A percentile compares a stretch with the other conserved stretches of the same genome.
phyloP scores from a whole-genome alignment of 2,329 filamentous ascomycete genomes.

The Neoarthrinium moseri region DNA sequence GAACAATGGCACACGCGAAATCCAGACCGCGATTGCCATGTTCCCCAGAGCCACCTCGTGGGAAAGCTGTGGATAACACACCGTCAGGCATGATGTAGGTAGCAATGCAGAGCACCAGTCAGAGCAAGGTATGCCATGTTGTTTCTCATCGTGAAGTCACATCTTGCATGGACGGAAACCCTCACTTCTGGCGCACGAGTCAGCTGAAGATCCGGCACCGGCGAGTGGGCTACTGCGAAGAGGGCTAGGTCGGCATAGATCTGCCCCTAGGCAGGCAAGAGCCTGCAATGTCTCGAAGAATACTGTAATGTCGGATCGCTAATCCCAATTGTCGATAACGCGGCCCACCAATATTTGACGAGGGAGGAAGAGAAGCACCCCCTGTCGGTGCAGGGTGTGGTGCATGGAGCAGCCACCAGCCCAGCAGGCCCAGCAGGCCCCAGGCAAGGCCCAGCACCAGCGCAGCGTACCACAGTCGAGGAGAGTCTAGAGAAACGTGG shows the following conservation, averaged over 20 bases:
- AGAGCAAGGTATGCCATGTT: not conserved
- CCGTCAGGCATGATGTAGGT: not conserved
- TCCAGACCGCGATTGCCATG: too few relatives aligned
- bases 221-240: conserved; percentile 7
- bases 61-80: not conserved
- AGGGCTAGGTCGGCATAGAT: conserved; percentile 14
- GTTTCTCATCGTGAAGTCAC: too few relatives aligned
- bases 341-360: not conserved
- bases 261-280: conserved; percentile 10
- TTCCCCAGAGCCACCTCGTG: conserved; percentile 1
- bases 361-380: not conserved
- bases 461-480: too few relatives aligned
- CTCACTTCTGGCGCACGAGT: too few relatives aligned
- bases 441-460: too few relatives aligned
- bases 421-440: too few relatives aligned
- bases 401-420: too few relatives aligned
- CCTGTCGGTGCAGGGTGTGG: conserved; percentile 2
- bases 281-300: conserved; percentile 5
- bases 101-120: not conserved
- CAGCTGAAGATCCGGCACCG: conserved; percentile 14
- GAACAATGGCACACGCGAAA: not conserved
- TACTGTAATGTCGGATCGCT: conserved; percentile 9
- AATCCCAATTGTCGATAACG: conserved; percentile 7
- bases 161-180: not conserved
- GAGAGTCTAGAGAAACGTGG: conserved; percentile 8